phyloP scores from a whole-genome alignment of 345 rosid species.

The Excoecaria agallocha region DNA sequence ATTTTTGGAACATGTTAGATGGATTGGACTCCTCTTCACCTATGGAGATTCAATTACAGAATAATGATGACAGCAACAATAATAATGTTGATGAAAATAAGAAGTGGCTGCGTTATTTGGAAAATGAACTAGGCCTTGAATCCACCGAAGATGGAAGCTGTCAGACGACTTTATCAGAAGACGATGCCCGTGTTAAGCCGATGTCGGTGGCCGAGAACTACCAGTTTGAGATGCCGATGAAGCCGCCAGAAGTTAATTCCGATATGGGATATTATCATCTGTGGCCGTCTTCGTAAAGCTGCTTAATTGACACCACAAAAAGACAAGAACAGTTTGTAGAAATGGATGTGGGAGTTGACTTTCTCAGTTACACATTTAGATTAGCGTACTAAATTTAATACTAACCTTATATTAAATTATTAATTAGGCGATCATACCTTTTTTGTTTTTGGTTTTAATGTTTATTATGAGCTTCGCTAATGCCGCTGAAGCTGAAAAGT shows the following conservation, averaged over 20 bases:
- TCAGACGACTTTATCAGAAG: background rate
- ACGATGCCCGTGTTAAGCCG: background rate
- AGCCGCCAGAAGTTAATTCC: background rate
- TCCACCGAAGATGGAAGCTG: slow-evolving; percentile 20
- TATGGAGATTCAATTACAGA: background rate
- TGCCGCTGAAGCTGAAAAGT: too few relatives aligned
- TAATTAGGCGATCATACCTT: too few relatives aligned
- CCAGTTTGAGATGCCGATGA: background rate
- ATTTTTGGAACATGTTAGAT: slow-evolving; percentile 75
- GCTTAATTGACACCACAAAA: too few relatives aligned
- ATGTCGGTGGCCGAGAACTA: slow-evolving; percentile 2
- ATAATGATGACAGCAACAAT: background rate
- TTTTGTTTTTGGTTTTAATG: too few relatives aligned
- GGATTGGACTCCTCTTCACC: slow-evolving; percentile 34
- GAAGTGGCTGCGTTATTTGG: slow-evolving; percentile 60
- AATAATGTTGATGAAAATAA: slow-evolving; percentile 34
- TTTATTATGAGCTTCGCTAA: too few relatives aligned
- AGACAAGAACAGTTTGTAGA: too few relatives aligned
- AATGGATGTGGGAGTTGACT: too few relatives aligned
- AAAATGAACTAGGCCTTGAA: slow-evolving; percentile 61
- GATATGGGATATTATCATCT: slow-evolving; percentile 3
- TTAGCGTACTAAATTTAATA: too few relatives aligned
- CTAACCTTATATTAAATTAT: too few relatives aligned
- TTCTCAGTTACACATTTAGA: too few relatives aligned
- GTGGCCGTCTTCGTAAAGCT: slow-evolving; percentile 12